Conservation (phyloP, 2,329 filamentous ascomycete species). For the Stagonosporopsis rhizophila region DNA sequence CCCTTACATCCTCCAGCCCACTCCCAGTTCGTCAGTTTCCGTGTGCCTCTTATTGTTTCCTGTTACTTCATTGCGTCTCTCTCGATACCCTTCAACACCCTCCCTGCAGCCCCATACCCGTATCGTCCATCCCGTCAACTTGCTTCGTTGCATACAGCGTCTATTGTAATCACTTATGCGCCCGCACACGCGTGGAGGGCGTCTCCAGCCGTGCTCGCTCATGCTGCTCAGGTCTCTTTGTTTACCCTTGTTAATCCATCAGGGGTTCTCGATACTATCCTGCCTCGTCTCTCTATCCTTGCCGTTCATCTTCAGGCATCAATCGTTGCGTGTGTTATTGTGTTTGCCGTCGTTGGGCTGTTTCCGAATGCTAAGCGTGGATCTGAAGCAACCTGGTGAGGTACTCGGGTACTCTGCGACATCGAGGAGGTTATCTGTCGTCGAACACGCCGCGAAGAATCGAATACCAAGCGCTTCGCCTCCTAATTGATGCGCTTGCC, state of each 20-base stretch:
- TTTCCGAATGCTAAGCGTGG: neutral
- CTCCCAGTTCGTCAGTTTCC: neutral
- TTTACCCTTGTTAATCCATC: neutral
- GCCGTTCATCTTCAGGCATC: neutral
- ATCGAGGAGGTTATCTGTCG: neutral
- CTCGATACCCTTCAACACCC: neutral
- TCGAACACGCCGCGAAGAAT: neutral
- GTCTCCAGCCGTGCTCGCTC: neutral
- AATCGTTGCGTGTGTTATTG: neutral
- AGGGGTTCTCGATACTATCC: neutral
- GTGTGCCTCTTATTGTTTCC: neutral
- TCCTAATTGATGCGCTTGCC: too few relatives aligned
- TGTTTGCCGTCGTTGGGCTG: neutral
- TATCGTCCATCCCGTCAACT: neutral
- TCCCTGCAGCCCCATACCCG: too few relatives aligned
- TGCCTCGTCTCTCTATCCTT: neutral
- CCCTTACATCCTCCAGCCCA: neutral
- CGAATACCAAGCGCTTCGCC: neutral
- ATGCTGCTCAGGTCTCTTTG: neutral
- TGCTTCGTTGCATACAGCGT: neutral
- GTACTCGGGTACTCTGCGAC: neutral
- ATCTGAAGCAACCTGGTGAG: neutral
- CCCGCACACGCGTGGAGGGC: neutral
- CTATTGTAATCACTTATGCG: neutral
- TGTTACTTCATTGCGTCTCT: neutral